These are phyloP conservation scores for Thozetella sp. DNA, from an alignment of 495 filamentous ascomycete genomes.

Conservation along the genomic window DNA sequence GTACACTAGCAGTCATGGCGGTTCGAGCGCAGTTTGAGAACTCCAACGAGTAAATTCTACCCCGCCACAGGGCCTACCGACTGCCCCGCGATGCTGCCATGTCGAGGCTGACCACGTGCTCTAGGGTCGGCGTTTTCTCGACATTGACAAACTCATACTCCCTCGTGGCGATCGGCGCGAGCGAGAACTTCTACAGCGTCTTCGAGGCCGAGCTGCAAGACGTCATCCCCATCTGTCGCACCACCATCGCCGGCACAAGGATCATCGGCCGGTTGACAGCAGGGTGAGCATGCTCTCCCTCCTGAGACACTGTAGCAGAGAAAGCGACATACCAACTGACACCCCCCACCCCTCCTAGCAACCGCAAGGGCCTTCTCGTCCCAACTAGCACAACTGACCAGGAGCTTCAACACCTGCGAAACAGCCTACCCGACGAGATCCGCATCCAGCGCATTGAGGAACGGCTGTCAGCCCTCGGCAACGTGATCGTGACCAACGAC, in stretches of 20 bases:
- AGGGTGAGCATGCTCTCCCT: conserved; percentile 60
- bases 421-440: conserved; percentile 85
- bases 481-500: conserved; percentile 95
- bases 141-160: conserved; percentile 96
- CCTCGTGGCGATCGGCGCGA: conserved; percentile 88
- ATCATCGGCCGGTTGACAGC: conserved; percentile 95
- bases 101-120: conserved; percentile 5
- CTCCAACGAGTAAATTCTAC: conserved; percentile 84
- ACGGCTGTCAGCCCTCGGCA: conserved; percentile 91
- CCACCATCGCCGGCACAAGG: conserved; percentile 94
- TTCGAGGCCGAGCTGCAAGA: conserved; percentile 98
- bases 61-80: conserved; percentile 15
- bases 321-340: conserved; percentile 13
- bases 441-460: conserved; percentile 96
- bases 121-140: conserved; percentile 92
- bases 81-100: conserved; percentile 21
- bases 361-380: conserved; percentile 94
- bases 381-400: conserved; percentile 97
- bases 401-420: conserved; percentile 95
- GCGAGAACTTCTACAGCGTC: conserved; percentile 97
- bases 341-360: conserved; percentile 49
- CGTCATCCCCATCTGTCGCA: conserved; percentile 95
- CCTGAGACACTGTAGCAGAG: not conserved
- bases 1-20: conserved; percentile 56
- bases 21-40: conserved; percentile 94